Base-by-base conservation (phyloP, 805 yeast genomes). In the Vanderwaltozyma polyspora region DNA sequence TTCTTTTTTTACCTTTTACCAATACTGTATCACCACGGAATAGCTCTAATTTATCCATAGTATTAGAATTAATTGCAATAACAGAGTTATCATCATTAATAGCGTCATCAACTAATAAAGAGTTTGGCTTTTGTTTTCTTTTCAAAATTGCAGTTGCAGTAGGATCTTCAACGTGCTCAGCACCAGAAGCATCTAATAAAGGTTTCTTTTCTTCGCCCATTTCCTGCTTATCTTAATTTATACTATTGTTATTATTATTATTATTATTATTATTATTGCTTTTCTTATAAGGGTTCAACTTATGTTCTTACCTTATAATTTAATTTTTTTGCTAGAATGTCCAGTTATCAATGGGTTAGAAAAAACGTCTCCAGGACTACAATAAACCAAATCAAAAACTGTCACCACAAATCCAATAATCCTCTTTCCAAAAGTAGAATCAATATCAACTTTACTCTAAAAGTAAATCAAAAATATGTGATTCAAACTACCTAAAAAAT, bases 11-110 rank as follows among this genome's bases (percentile, higher is more conserved):
- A 52, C 98, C 98, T 65, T 86, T 89, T 48, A 91, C 95, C 41
- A 86, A 68, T 13, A 89, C 97, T 24, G 97, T 89, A 57, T 89
- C 98, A 49, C 98, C 98, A 43, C 97, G 76, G 74, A 89, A 89
- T 57, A 89, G 70, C 61, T 91, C 94, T 40, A 89, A 69, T 52
- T 79, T 70, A 57, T 89, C 98, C 94, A 89, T 84, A 12, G 97
- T 91, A 59, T 79, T 79, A n/a, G 94, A 81, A 24, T 91, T 80
- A 79, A 89, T 82, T 34, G 96, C 80, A 57, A 89, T 83, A 44
- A 89, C 93, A 17, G 96, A 86, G 65, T 91, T 91, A 62, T 89
- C 98, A 61, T 91, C 98, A 51, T 82, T 84, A 51, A 79, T 76
- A 45, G 98, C 97, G 63, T 89, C 97, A 57, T 89, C 98, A 34